Base-by-base conservation (phyloP, 1,284 basidiomycete genomes). In the Ganoderma meredithae region DNA sequence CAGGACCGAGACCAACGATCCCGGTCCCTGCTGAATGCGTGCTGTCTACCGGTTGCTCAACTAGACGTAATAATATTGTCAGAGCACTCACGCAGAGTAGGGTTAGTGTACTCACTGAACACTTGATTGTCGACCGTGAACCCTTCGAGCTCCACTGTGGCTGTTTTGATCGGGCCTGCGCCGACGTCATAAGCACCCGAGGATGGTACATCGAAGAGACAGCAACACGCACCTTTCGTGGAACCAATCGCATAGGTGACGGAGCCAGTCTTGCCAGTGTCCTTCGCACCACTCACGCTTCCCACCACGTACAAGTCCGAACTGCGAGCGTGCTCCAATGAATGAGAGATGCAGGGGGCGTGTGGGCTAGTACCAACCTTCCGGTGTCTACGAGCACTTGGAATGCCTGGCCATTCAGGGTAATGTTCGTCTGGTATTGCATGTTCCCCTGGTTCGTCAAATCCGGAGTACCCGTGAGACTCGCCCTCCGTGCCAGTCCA, bases 361-460 rank as follows among this genome's bases (percentile, higher is more conserved):
- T 17, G 25, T 22, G 19, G 56, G 31, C 56, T 43, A 65, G 67
- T 36, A 63, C 58, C 58, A 69, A 89, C 91, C 89, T 92, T 64
- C 90, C 91, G 6, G 90, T 91, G 74, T 92, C 90, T 66, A 92
- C 83, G 61, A 89, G 76, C 62, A 89, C 81, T 19, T 79, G 77
- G 73, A 87, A 87, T 3, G 70, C 66, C n/a, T 78, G 70, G 15
- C 83, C 85, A 43, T 87, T 86, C 52, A 92, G 76, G 3, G 83
- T 82, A 65, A 90, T 79, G 65, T 87, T 85, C 33, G 85, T 83
- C 63, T 80, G 81, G 71, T 91, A 91, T 70, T 81, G 79, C 27
- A 88, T 72, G 75, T 88, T 85, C 15, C 75, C 80, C 22, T 76
- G 70, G 71, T 90, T 83, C 56, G 78, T 76, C 44, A 86, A 73